Percentiles rank a stretch among this genome's conserved stretches.
phyloP scores from a whole-genome alignment of 176 grass and related monocot species.

The Lolium rigidum region DNA sequence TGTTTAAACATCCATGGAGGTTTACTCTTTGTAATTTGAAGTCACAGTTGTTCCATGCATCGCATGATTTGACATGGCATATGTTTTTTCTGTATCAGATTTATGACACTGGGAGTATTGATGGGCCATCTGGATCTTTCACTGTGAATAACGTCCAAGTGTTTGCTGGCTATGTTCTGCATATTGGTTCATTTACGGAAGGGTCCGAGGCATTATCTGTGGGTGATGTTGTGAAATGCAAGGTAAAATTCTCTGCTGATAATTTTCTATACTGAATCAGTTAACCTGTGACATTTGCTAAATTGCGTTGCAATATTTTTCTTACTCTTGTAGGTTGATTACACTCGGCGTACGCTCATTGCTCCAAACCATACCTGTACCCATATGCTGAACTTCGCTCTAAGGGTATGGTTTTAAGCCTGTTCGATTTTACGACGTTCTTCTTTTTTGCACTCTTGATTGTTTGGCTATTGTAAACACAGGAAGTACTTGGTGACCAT shows the following conservation, averaged over 20 bases:
- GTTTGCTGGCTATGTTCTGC: slow-evolving; percentile 89
- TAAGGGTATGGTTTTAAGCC: slow-evolving; percentile 66
- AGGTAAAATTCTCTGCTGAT: slow-evolving; percentile 49
- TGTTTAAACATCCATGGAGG: background rate
- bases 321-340: slow-evolving; percentile 79
- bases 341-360: slow-evolving; percentile 69
- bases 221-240: slow-evolving; percentile 81
- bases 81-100: slow-evolving; percentile 60
- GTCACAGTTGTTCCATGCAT: background rate
- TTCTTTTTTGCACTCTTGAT: slow-evolving; percentile 12
- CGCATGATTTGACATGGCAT: slow-evolving; percentile 1
- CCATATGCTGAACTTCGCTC: slow-evolving; percentile 97
- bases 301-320: slow-evolving; percentile 34
- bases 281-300: slow-evolving; percentile 19
- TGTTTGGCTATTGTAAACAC: slow-evolving; percentile 24
- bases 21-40: slow-evolving; percentile 3
- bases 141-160: slow-evolving; percentile 85
- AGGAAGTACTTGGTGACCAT: slow-evolving; percentile 99
- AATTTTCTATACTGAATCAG: background rate
- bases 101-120: slow-evolving; percentile 84
- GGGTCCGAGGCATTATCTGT: slow-evolving; percentile 54
- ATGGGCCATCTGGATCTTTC: slow-evolving; percentile 87
- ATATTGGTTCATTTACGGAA: slow-evolving; percentile 72
- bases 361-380: slow-evolving; percentile 99
- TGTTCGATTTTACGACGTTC: background rate